Percentiles rank a stretch among this genome's conserved stretches.
These are phyloP conservation scores for Phoenix dactylifera DNA, from an alignment of 176 grass and related monocot genomes.

Conservation along the genomic window DNA sequence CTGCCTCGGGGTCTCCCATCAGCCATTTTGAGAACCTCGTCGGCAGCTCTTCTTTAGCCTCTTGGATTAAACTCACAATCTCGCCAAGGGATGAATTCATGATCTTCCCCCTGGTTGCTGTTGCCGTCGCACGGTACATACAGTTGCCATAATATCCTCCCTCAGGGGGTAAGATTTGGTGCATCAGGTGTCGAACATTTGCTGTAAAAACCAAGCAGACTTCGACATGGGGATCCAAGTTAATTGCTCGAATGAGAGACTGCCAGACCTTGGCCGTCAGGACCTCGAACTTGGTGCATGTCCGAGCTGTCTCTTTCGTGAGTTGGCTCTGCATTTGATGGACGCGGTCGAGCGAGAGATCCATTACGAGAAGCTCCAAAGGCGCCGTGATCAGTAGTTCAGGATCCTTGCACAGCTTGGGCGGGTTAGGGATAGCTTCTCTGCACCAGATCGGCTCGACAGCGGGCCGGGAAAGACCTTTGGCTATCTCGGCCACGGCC, in stretches of 20 bases:
- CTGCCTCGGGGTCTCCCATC: background rate
- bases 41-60: background rate
- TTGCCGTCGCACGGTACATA: background rate
- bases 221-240: background rate
- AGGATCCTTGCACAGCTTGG: background rate
- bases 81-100: background rate
- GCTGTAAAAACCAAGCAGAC: background rate
- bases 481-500: background rate
- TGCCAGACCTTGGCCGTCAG: slow-evolving; percentile 15
- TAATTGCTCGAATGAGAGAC: background rate
- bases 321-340: background rate
- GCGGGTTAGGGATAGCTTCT: background rate
- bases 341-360: background rate
- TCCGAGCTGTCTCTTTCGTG: too few species aligned
- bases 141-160: slow-evolving; percentile 6
- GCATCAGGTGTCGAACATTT: background rate
- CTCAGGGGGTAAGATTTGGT: background rate
- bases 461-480: background rate
- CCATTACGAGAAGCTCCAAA: background rate
- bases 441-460: background rate
- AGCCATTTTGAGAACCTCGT: background rate
- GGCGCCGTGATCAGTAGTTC: background rate
- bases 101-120: background rate
- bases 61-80: background rate
- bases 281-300: slow-evolving; percentile 15